Evolutionary conservation across 2,329 filamentous ascomycete species (phyloP).

Genomic region (Phyllosticta citribraziliensis): DNA sequence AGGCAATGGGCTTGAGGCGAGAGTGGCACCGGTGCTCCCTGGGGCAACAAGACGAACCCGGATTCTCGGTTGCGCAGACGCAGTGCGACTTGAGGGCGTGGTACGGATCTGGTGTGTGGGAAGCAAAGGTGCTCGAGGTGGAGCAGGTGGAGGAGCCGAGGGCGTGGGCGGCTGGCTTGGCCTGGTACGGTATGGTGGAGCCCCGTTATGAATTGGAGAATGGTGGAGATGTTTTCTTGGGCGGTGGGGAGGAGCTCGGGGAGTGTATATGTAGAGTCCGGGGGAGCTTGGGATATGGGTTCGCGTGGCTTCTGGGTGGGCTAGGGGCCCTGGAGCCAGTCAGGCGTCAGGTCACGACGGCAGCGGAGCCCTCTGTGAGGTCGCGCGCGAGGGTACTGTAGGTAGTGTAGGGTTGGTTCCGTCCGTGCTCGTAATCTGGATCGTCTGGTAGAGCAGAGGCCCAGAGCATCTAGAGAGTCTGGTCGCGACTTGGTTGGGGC

Average conservation of each 20-base stretch:
- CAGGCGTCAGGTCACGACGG: constrained; percentile 1
- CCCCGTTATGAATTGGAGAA: neutral
- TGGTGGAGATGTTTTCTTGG: constrained; percentile 1
- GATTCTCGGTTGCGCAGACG: constrained; percentile 39
- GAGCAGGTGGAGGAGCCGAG: constrained; percentile 2
- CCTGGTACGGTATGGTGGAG: constrained; percentile 8
- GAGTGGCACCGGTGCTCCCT: constrained; percentile 21
- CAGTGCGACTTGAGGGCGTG: constrained; percentile 32
- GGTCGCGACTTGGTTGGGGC: no score
- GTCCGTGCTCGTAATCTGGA: constrained; percentile 33
- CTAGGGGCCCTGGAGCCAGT: constrained; percentile 19
- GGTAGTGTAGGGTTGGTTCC: constrained; percentile 11
- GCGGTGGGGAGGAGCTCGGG: constrained; percentile 21
- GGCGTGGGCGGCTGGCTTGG: constrained; percentile 21
- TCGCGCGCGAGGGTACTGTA: no score
- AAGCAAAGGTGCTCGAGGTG: constrained; percentile 4
- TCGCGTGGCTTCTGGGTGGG: constrained; percentile 33
- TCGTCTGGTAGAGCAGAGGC: constrained; percentile 21
- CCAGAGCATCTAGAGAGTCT: neutral
- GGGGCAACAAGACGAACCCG: constrained; percentile 31
- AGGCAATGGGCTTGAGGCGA: constrained; percentile 25
- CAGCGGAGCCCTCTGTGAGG: neutral
- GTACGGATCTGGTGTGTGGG: constrained; percentile 16
- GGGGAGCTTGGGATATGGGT: constrained; percentile 25
- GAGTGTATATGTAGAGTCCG: constrained; percentile 34